Evolutionary conservation across 2,329 filamentous ascomycete genomes (phyloP).

Genomic region (Chaetomiaceae sp.): DNA sequence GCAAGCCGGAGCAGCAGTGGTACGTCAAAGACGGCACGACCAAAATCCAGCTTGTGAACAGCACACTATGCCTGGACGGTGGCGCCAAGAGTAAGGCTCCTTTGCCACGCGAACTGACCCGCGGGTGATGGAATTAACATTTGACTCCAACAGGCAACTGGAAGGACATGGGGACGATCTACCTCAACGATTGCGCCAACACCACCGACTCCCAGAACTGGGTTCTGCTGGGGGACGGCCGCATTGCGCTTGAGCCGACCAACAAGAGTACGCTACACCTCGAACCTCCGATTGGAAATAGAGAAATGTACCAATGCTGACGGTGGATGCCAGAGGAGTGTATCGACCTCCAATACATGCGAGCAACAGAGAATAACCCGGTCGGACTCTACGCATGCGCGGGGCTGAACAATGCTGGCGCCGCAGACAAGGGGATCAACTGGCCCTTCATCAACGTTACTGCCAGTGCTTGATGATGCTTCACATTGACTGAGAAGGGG

Average conservation of each 20-base stretch:
- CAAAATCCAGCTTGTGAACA: constrained; percentile 34
- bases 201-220: constrained; percentile 32
- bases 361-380: constrained; percentile 36
- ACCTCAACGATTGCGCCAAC: constrained; percentile 30
- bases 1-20: constrained; percentile 37
- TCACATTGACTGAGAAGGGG: too few relatives aligned
- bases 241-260: constrained; percentile 33
- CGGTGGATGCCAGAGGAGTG: constrained; percentile 31
- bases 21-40: constrained; percentile 31
- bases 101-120: too few relatives aligned
- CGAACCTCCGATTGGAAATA: too few relatives aligned
- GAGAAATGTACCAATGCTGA: neutral
- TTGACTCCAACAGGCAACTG: constrained; percentile 30
- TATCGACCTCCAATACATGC: constrained; percentile 37
- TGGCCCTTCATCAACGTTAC: constrained; percentile 33
- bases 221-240: constrained; percentile 33
- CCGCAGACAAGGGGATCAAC: constrained; percentile 37
- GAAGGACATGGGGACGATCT: constrained; percentile 36
- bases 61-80: constrained; percentile 36
- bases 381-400: constrained; percentile 36
- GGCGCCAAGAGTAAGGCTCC: constrained; percentile 31
- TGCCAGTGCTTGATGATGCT: neutral
- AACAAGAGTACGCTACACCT: constrained; percentile 26
- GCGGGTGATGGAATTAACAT: too few relatives aligned
- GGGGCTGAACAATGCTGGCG: constrained; percentile 34